Percentiles rank a stretch among this genome's conserved stretches.
These are phyloP conservation scores for Penicillium turbatum DNA, from an alignment of 495 filamentous ascomycete genomes.

Conservation along the genomic window DNA sequence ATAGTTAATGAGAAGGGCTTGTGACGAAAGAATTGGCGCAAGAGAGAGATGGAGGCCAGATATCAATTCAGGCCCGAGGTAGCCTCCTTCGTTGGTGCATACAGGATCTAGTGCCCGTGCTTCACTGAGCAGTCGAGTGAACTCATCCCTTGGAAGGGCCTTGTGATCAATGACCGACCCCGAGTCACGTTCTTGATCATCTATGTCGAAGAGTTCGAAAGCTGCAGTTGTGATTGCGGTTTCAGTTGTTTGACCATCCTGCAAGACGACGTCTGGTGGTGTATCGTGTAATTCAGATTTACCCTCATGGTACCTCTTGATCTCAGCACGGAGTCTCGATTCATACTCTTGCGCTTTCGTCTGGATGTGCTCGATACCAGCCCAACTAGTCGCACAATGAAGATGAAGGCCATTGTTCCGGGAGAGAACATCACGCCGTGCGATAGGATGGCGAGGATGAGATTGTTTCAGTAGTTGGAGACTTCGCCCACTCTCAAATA, in stretches of 20 bases:
- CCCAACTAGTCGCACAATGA: constrained; percentile 74
- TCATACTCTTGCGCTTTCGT: constrained; percentile 61
- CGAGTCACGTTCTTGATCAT: constrained; percentile 23
- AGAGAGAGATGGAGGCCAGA: constrained; percentile 72
- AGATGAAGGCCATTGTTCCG: constrained; percentile 52
- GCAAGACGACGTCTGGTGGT: not conserved
- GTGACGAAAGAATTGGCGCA: constrained; percentile 63
- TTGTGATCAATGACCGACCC: constrained; percentile 25
- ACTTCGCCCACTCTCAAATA: constrained; percentile 76
- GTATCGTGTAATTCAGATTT: constrained; percentile 1
- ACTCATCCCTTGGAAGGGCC: constrained; percentile 27
- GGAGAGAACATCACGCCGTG: constrained; percentile 43
- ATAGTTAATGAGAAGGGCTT: constrained; percentile 71
- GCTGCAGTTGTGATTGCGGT: constrained; percentile 18
- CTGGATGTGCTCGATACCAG: constrained; percentile 61
- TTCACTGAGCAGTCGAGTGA: constrained; percentile 25
- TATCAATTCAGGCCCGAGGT: constrained; percentile 66
- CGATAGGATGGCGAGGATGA: constrained; percentile 75
- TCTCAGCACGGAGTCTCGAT: constrained; percentile 40
- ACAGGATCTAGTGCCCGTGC: constrained; percentile 8
- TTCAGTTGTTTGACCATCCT: not conserved
- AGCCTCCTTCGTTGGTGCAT: constrained; percentile 4
- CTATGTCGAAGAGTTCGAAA: constrained; percentile 41
- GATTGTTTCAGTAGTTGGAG: constrained; percentile 67
- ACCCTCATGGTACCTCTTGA: constrained; percentile 35